These are phyloP conservation scores for Talaromyces adpressus DNA, from an alignment of 495 filamentous ascomycete genomes.

Conservation along the genomic window DNA sequence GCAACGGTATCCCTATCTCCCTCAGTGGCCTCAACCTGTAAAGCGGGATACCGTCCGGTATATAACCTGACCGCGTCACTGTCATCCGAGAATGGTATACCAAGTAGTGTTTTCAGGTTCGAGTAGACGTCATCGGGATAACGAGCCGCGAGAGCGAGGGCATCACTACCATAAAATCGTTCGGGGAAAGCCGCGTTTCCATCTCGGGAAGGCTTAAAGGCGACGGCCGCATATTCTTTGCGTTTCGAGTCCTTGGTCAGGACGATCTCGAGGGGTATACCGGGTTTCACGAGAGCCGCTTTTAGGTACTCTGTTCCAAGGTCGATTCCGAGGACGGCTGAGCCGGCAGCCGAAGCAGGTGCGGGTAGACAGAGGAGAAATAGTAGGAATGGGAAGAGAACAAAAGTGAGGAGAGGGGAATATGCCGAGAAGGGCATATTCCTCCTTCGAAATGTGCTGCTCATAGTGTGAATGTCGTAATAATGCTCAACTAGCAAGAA, in stretches of 20 bases:
- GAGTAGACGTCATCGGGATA: slow-evolving; percentile 91
- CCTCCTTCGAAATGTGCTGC: slow-evolving; percentile 24
- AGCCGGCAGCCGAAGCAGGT: slow-evolving; percentile 51
- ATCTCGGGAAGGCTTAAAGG: slow-evolving; percentile 76
- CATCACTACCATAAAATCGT: slow-evolving; percentile 85
- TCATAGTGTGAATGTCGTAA: slow-evolving; percentile 32
- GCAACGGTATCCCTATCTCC: slow-evolving; percentile 61
- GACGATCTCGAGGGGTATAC: slow-evolving; percentile 96
- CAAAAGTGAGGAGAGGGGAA: slow-evolving; percentile 31
- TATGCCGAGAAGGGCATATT: slow-evolving; percentile 16
- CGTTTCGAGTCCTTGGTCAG: slow-evolving; percentile 97
- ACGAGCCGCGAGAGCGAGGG: slow-evolving; percentile 74
- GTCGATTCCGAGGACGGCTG: slow-evolving; percentile 86
- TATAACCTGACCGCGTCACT: slow-evolving; percentile 61
- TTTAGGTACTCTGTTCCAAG: slow-evolving; percentile 97
- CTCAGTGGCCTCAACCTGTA: slow-evolving; percentile 34
- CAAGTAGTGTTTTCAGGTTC: slow-evolving; percentile 84
- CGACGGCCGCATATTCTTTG: slow-evolving; percentile 86
- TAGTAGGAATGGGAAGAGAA: slow-evolving; percentile 38
- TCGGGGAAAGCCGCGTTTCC: slow-evolving; percentile 67
- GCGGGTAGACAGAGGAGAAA: slow-evolving; percentile 52
- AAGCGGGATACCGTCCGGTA: slow-evolving; percentile 60
- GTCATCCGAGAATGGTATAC: slow-evolving; percentile 50
- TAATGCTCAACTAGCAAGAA: background rate
- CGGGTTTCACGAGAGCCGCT: slow-evolving; percentile 92